Evolutionary conservation across 352 stramenopile species (phyloP).

Genomic region (Phytopythium ostracodes): DNA sequence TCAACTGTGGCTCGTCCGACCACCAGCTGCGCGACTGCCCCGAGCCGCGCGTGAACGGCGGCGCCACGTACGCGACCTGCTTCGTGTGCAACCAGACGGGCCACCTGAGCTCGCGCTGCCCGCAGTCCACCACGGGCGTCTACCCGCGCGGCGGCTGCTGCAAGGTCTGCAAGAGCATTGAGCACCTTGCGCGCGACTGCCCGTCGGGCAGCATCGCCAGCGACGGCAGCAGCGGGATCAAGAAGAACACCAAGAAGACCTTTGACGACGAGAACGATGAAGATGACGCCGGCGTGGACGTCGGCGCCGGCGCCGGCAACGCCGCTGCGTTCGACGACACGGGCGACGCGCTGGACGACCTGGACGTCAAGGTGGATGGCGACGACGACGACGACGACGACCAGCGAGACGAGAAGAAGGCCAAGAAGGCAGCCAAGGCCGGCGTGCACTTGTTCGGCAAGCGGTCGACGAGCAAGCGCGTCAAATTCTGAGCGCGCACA

Average conservation of each 20-base stretch:
- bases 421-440: conserved; percentile 14
- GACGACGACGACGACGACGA: conserved; percentile 23
- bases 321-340: conserved; percentile 17
- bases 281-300: conserved; percentile 24
- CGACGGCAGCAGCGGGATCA: conserved; percentile 46
- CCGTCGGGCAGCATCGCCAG: conserved; percentile 62
- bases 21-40: conserved; percentile 76
- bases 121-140: conserved; percentile 82
- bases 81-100: conserved; percentile 87
- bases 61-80: conserved; percentile 74
- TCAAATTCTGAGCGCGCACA: conserved; percentile 40
- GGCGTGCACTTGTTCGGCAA: conserved; percentile 5
- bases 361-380: conserved; percentile 26
- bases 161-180: conserved; percentile 81
- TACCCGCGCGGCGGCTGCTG: conserved; percentile 89
- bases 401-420: conserved; percentile 9
- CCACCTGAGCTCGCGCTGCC: conserved; percentile 84
- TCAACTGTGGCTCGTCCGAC: conserved; percentile 77
- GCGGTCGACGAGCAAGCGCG: conserved; percentile 17
- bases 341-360: conserved; percentile 50
- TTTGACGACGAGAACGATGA: conserved; percentile 61
- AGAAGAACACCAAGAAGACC: conserved; percentile 78
- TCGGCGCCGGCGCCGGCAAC: conserved; percentile 10
- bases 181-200: conserved; percentile 84
- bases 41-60: conserved; percentile 55